Base-by-base conservation (phyloP, 208 protist species). In the Crithidia sp. region DNA sequence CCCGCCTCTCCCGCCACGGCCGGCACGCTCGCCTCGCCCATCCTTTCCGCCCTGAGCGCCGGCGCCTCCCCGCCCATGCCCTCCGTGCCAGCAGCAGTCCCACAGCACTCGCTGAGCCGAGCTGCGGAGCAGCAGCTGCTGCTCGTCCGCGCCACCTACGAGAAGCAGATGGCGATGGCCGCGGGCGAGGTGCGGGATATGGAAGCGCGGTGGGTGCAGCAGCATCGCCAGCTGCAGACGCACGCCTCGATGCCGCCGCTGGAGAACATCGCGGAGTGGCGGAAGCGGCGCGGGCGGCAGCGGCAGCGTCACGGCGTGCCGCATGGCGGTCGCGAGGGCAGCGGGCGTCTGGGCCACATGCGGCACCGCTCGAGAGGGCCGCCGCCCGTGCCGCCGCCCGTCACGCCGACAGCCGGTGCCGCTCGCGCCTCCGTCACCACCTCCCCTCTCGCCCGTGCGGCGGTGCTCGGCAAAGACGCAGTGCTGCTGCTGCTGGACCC, bases 81-180 rank as follows among this genome's bases (percentile, higher is more conserved):
- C 7, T 19, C 19, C 45, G 16, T 14, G 40, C 44, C 56, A n/a
- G 14, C 43, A 4, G 61, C 52, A 37, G 53, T 37, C 28, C 28
- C 28, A 61, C 52, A 63, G 3, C 49, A 72, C 9, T 8, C 50
- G 16, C 58, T 74, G 3, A 69, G 60, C 53, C 52, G 60, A n/a
- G 62, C 57, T 7, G 74, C 74, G 12, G 67, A 68, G 54, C 67
- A 50, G 52, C 67, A 70, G 53, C 66, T 79, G 5, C 43, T 41
- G 9, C 60, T 68, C 14, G 44, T 79, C 10, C 67, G 67, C 16
- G 52, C 39, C 5, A 44, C 40, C 16, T 57, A 63, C 37, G 60
- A 74, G 39, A 52, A 65, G 53, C 40, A 58, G 17, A 50, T 73
- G 36, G 17, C 59, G 2, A 37, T 16, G 3, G 63, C 67, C 3